Conservation (phyloP, 2,329 filamentous ascomycete genomes). For the Drechslerella dactyloides region DNA sequence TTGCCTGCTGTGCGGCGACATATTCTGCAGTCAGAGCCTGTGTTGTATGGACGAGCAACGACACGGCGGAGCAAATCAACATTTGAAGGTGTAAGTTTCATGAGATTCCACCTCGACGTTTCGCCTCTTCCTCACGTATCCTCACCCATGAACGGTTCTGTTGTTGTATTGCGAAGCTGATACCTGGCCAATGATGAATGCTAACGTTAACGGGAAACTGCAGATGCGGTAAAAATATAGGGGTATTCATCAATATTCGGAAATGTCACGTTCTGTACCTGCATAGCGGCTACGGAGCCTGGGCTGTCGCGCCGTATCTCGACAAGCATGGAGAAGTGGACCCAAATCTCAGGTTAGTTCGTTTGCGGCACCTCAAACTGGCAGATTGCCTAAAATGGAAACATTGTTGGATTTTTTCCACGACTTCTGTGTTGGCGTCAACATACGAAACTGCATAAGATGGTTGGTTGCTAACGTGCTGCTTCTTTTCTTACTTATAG, state of each 20-base stretch:
- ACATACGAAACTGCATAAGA: conserved; percentile 1
- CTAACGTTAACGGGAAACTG: conserved; percentile 1
- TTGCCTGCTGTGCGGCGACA: conserved; percentile 93
- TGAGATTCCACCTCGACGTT: not conserved
- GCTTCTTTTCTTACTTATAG: conserved; percentile 56
- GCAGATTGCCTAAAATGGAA: not conserved
- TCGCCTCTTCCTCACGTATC: not conserved
- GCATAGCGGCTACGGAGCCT: conserved; percentile 81
- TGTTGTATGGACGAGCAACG: conserved; percentile 76
- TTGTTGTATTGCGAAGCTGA: not conserved
- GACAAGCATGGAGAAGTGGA: conserved; percentile 96
- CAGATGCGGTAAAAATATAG: conserved; percentile 86
- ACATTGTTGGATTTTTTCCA: conserved; percentile 21
- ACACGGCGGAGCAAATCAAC: conserved; percentile 86
- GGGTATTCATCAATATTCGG: conserved; percentile 94
- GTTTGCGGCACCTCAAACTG: not conserved
- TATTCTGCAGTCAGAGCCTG: conserved; percentile 91
- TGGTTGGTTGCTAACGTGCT: conserved; percentile 10
- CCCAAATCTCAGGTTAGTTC: conserved; percentile 69
- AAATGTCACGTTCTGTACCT: conserved; percentile 93
- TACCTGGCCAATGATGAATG: not conserved
- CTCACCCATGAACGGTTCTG: not conserved
- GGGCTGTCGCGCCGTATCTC: conserved; percentile 86
- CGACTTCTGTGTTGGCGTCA: conserved; percentile 5
- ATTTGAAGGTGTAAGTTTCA: conserved; percentile 76